Base-by-base conservation (phyloP, 2,329 filamentous ascomycete species). In the Botrytis cinerea region DNA sequence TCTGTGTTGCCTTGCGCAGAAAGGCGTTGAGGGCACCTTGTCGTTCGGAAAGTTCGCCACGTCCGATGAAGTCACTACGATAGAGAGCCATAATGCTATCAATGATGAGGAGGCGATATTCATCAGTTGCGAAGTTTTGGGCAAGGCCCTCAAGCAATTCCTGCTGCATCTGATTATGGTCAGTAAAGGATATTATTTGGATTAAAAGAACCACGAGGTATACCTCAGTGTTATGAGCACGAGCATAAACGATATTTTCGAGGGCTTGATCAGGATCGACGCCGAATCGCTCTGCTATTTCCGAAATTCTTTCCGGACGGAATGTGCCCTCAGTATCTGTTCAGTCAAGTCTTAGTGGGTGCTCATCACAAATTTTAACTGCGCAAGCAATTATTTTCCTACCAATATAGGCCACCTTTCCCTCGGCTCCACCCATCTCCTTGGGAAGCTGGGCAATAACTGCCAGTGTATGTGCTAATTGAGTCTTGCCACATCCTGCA, bases 61-160 rank as follows among this genome's bases (percentile, higher is more conserved):
- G 88, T 12, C 90, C 90, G 77, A 85, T 86, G 77, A 88, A 92
- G 81, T 92, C 90, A 62, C 90, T 89, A 48, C 90, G 87, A 78
- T 91, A 92, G 72, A 90, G 87, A 64, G 90, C 88, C 87, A 92
- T 91, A 78, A 92, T 90, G 78, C 89, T 91, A 82, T 92, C 90
- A 78, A 92, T 87, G 76, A 92, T 86, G 69, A 92, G 84, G 70
- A 92, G 85, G 43, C 90, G 87, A 78, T 90, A 92, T 76, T 91
- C 87, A 60, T 90, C 89, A 14, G 84, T 85, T 20, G 87, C 86
- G 78, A 92, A 91, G 74, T 87, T 87, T 74, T 86, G 86, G 59
- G 88, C 85, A 18, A 92, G 84, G 25, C 85, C 86, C 80, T 90
- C 89, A 46, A 92, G 83, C 28, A 91, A 81, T 75, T 92, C 90